Evolutionary conservation across 805 yeast genomes (phyloP), one percentile per base, ranked within the genome.

Genomic region (Suhomyces pyralidae): DNA sequence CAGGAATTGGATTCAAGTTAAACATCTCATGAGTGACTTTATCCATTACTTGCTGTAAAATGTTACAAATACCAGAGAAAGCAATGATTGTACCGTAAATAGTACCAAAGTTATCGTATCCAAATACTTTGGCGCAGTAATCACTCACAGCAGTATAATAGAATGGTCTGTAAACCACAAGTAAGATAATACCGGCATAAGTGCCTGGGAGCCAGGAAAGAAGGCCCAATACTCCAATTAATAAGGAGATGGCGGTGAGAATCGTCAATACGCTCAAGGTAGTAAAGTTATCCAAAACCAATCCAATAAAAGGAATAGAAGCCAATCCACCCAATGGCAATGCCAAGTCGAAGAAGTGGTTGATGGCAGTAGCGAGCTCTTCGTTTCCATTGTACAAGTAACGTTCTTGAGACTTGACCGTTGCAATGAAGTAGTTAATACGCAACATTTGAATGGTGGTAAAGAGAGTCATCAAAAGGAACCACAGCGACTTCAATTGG

Each of bases 81-180:
- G 91, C 85, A 62, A 91, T 90, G 61, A 91, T 78, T 17, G 92
- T 71, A 0, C 98, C 98, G 64, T 93, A 93, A 6, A 93, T 85
- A 1, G 91, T 88, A 36, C 97, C 97, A 70, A 93, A 92, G 1
- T 96, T 90, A 51, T 83, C 85, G 68, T 88, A 91, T 0, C 98
- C 98, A 72, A 93, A 92, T 30, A 92, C 93, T 66, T 92, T 92
- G 26, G 96, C 96, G 62, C 91, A 82, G 67, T 85, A 90, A 68
- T 93, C 97, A 1, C 96, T 88, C 6, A 91, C 90, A 1, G 96
- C 89, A 1, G 98, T 92, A 69, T 92, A 93, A 64, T 88, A 91
- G 64, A 92, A 88, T 9, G 98, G 97, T 67, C 98, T 80, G 69
- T 88, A 91, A 1, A 88, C 75, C 9, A 90, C 97, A 58, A 92